Evolutionary conservation across 2,329 filamentous ascomycete species (phyloP), one percentile per base, ranked within the genome.

Genomic region (Xylariomycetidae sp.): DNA sequence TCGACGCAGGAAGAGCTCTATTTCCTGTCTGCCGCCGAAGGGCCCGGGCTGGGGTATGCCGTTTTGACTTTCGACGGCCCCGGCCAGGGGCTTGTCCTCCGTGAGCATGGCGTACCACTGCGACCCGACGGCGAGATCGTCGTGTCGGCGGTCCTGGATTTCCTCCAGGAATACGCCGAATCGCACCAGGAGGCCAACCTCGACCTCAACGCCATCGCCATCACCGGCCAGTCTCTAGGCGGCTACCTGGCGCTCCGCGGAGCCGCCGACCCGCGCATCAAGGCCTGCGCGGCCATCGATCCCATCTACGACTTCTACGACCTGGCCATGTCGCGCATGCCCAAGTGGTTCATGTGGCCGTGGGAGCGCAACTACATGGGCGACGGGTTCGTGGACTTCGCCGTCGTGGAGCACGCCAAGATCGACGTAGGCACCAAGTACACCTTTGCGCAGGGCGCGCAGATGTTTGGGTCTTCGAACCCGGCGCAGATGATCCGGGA

Each of bases 31-130:
- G 34, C 44, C 1, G 31, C 43, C 0, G 38, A 27, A 1, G 58
- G 44, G 4, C 33, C 40, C 0, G 34, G 40, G 1, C 28, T 50
- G 2, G 61, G 62, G 0, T 64, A 64, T 35, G 61, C 61, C 0
- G 54, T 61, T 0, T 27, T 64, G 12, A 59, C 49, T 0, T 62
- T 63, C 29, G 61, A 66, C 2, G 62, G 61, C 3, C 60, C 61
- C 0, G 61, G 61, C 1, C 61, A 64, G 37, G 60, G 61, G 0
- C 42, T 59, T 8, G 32, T 51, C 1, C 42, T 62, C 8, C 20
- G 20, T 2, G 30, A 49, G 7, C 9, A 38, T 16, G 34, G 36
- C 25, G 11, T 48, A 7, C 27, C 33, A 8, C 38, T 56, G 38
- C 45, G 49, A 2, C 53, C 51, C 2, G 54, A 56, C 39, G 56